A percentile compares a stretch with the other conserved stretches of the same genome.
Conservation (phyloP, 1,139 yeast species). For the Lodderomyces beijingensis region DNA sequence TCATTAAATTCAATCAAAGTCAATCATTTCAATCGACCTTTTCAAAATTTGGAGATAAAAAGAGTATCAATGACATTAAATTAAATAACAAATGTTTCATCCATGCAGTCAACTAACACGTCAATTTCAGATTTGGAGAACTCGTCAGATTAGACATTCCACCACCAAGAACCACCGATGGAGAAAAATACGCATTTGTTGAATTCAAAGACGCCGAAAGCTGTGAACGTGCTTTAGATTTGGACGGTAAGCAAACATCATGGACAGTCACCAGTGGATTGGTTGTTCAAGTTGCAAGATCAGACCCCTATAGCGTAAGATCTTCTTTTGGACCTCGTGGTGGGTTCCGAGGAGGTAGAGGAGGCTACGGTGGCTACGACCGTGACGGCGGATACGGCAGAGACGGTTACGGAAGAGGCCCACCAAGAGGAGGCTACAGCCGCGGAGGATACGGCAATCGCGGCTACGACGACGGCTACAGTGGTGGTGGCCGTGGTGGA, state of each 20-base stretch:
- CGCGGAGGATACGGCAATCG: conserved; percentile 17
- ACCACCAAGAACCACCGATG: conserved; percentile 62
- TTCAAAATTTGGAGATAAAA: too few species aligned
- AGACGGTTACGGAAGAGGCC: conserved; percentile 16
- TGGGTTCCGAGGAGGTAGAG: conserved; percentile 17
- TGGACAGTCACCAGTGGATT: conserved; percentile 38
- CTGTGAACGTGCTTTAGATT: conserved; percentile 57
- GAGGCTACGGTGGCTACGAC: conserved; percentile 16
- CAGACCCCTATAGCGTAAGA: conserved; percentile 46
- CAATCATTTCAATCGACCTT: neutral
- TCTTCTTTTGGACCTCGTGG: conserved; percentile 25
- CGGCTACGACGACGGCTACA: conserved; percentile 16
- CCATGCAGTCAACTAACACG: conserved; percentile 11
- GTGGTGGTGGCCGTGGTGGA: conserved; percentile 15
- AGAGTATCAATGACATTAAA: neutral
- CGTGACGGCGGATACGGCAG: conserved; percentile 13
- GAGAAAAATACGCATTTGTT: conserved; percentile 69
- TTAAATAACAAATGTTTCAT: neutral
- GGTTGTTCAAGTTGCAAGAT: conserved; percentile 56
- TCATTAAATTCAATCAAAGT: too few species aligned
- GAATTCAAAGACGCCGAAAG: conserved; percentile 58
- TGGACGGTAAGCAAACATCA: conserved; percentile 44
- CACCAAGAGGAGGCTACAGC: conserved; percentile 8
- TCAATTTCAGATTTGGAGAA: conserved; percentile 49
- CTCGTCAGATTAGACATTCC: conserved; percentile 66